Evolutionary conservation across 1,284 basidiomycete species (phyloP).

Genomic region (Lignosus rhinocerotis): DNA sequence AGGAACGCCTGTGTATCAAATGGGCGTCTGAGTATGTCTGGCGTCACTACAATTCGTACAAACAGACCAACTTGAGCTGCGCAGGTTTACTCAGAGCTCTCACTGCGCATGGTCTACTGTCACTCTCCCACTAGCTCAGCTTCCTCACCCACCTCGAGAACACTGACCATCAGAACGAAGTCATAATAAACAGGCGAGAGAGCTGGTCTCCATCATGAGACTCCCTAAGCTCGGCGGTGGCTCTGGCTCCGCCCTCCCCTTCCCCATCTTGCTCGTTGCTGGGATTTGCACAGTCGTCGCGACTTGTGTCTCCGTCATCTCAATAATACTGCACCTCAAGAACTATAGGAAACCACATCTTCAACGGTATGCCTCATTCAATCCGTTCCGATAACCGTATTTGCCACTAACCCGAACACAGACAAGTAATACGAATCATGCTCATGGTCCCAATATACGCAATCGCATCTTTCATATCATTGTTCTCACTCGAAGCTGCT

Average conservation of each 20-base stretch:
- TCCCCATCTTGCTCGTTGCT: slow-evolving; percentile 59
- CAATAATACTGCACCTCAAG: slow-evolving; percentile 88
- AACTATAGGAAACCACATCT: slow-evolving; percentile 85
- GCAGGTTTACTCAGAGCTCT: too few relatives aligned
- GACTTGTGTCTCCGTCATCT: slow-evolving; percentile 78
- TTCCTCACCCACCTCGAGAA: neutral
- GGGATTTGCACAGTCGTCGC: slow-evolving; percentile 69
- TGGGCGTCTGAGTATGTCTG: neutral
- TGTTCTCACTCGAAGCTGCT: slow-evolving; percentile 93
- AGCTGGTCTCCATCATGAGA: neutral
- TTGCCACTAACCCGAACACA: slow-evolving; percentile 30
- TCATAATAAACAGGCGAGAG: neutral
- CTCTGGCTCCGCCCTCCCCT: slow-evolving; percentile 46
- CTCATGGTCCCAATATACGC: slow-evolving; percentile 96
- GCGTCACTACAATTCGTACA: too few relatives aligned
- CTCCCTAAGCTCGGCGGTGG: slow-evolving; percentile 29
- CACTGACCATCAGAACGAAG: neutral
- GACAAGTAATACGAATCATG: slow-evolving; percentile 95
- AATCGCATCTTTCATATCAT: slow-evolving; percentile 87
- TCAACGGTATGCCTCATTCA: slow-evolving; percentile 59
- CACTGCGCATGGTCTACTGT: too few relatives aligned
- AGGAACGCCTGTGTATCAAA: neutral
- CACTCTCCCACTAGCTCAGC: neutral
- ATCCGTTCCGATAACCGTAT: too few relatives aligned
- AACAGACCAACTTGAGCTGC: too few relatives aligned